Conservation (phyloP, 1,284 basidiomycete species). For the Melanopsichium pennsylvanicum region DNA sequence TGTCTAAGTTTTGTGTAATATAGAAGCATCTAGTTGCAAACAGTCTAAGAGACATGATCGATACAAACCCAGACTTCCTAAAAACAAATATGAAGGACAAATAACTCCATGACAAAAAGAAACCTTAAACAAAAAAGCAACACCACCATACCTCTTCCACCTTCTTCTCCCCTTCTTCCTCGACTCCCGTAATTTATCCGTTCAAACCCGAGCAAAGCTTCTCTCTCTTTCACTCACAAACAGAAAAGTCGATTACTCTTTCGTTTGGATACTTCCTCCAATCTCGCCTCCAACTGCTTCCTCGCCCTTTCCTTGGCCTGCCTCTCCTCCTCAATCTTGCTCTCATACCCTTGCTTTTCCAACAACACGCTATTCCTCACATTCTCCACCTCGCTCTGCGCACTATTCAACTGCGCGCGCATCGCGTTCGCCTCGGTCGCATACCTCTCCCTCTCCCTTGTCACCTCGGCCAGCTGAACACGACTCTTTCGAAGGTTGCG, state of each 20-base stretch:
- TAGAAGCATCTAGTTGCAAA: no score
- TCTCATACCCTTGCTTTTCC: constrained; percentile 57
- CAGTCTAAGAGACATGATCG: no score
- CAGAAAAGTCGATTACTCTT: constrained; percentile 59
- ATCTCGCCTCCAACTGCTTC: constrained; percentile 50
- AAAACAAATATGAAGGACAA: no score
- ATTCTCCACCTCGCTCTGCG: constrained; percentile 54
- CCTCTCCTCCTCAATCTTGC: constrained; percentile 51
- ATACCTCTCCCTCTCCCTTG: constrained; percentile 56
- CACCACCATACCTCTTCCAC: no score
- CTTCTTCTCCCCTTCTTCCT: no score
- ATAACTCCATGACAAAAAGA: no score
- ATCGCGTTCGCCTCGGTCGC: constrained; percentile 51
- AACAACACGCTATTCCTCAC: constrained; percentile 51
- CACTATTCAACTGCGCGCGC: constrained; percentile 47
- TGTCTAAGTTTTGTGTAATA: no score
- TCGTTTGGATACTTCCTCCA: constrained; percentile 58
- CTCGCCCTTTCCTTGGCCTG: constrained; percentile 56
- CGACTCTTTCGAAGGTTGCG: constrained; percentile 60
- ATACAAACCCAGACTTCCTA: no score
- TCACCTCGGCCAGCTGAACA: constrained; percentile 58
- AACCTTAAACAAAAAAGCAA: no score
- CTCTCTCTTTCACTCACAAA: constrained; percentile 33
- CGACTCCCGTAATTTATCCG: no score
- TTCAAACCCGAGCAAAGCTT: no score